Evolutionary conservation across 208 protist genomes (phyloP), one percentile per base, ranked within the genome.

Genomic region (Balamuthia mandrillaris): DNA sequence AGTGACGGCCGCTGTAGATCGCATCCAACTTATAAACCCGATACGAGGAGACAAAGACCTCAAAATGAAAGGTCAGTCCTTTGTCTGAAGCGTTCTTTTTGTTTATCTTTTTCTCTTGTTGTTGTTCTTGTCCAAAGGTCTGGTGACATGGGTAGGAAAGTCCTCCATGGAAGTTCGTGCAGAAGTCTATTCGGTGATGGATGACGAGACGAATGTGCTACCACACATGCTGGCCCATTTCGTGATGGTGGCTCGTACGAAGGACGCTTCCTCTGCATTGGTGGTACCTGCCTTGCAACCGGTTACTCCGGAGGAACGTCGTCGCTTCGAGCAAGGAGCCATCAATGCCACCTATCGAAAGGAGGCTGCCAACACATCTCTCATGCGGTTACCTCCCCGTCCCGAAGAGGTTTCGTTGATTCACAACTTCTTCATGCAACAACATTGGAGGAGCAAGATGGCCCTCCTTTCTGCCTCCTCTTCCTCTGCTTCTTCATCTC

Each of bases 141-240:
- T 82, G 74, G 65, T 52, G 27, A 82, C 74, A 35, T 82, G 74
- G 74, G 51, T 47, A 2, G 74, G 74, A 14, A 82, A n/a, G n/a
- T 82, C 74, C 14, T 82, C 74, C 3, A 65, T 31, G 24, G 74
- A 82, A 45, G 74, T 82, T 5, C 74, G 74, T 31, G 52, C 65
- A n/a, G 74, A 82, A 27, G 74, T 82, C 18, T 60, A 31, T 21
- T 82, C 74, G 27, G 35, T 82, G 0, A 31, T 16, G 29, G 51
- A 49, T 35, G 68, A 56, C 44, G 41, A 33, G 65, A 27, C 31
- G 56, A 45, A 77, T n/a, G 39, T 65, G 47, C 29, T 6, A 29
- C 74, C 74, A 14, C 74, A 82, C 31, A 14, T 82, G 12, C 51
- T 82, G 47, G 74, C 74, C 18, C 33, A 82, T 52, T 82, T 82